Conservation (phyloP, 306 rosid genomes). For the Abrus precatorius region DNA sequence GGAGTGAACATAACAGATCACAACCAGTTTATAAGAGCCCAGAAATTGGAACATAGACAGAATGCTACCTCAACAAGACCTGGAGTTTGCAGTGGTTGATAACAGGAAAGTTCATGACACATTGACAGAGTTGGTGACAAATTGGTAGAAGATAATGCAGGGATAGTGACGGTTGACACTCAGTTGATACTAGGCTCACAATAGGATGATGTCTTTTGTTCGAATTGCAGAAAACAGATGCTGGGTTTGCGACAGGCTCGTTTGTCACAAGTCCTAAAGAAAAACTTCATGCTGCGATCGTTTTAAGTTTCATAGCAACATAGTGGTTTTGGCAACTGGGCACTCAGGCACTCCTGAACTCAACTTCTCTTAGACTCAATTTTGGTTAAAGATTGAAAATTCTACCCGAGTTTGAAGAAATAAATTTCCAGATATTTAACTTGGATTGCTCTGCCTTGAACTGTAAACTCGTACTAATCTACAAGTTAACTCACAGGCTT, state of each 20-base stretch:
- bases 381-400: neutral
- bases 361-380: neutral
- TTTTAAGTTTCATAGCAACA: neutral
- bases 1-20: neutral
- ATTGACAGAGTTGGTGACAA: neutral
- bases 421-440: neutral
- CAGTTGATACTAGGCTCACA: neutral
- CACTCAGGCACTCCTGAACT: neutral
- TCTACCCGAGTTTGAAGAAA: neutral
- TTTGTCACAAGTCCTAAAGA: neutral
- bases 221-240: neutral
- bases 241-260: neutral
- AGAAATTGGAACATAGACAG: neutral
- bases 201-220: neutral
- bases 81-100: neutral
- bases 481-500: neutral
- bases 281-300: neutral
- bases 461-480: neutral
- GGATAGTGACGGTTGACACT: neutral
- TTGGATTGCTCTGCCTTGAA: neutral
- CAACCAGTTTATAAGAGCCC: neutral
- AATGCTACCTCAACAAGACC: neutral
- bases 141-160: neutral
- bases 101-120: neutral
- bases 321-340: neutral